A percentile compares a stretch with the other conserved stretches of the same genome.
These are phyloP conservation scores for Mimosa pudica DNA, from an alignment of 306 rosid genomes.

Conservation along the genomic window DNA sequence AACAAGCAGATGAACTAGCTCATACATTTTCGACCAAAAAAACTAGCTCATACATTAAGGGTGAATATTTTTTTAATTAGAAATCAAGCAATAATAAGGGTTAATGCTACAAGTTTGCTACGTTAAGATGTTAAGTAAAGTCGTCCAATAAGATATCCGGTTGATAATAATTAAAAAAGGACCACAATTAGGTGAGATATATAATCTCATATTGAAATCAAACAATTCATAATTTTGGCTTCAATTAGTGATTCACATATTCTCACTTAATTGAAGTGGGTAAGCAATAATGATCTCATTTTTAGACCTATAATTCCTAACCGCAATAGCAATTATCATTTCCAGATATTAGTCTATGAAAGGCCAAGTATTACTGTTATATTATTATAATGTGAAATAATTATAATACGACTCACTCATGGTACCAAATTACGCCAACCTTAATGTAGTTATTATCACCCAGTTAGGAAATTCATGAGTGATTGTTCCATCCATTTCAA, in stretches of 20 bases:
- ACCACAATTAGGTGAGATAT: background rate
- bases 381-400: background rate
- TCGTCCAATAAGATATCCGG: background rate
- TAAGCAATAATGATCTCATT: background rate
- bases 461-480: background rate
- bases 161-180: background rate
- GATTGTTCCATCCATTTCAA: constrained; percentile 1
- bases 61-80: background rate
- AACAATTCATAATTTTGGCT: background rate
- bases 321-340: background rate
- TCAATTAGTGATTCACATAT: background rate
- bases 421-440: constrained; percentile 14
- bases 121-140: background rate
- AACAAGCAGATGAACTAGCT: no score
- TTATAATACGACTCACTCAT: background rate
- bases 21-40: no score
- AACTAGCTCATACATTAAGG: no score
- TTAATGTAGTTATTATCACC: background rate
- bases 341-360: background rate
- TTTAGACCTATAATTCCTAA: background rate
- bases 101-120: background rate
- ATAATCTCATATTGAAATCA: background rate
- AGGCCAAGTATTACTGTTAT: background rate
- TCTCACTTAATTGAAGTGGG: background rate
- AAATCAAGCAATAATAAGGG: background rate